Percentiles rank a stretch among this genome's conserved stretches.
phyloP scores from a whole-genome alignment of 1,284 basidiomycete species.

The Earliella scabrosa region DNA sequence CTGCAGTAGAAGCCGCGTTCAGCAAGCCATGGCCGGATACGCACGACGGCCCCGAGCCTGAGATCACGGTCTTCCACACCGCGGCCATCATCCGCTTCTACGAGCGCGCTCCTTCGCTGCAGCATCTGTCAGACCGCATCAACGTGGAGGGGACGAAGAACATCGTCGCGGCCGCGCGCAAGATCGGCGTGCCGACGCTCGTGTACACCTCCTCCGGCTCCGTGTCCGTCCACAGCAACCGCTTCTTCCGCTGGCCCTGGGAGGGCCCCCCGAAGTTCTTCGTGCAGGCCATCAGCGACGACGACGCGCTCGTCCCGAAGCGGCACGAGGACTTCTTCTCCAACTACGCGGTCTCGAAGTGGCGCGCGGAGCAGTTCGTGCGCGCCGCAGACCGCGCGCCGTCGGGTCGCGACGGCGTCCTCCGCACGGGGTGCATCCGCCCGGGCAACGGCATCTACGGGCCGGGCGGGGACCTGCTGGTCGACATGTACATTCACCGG shows the following conservation, averaged over 20 bases:
- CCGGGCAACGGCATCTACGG: constrained; percentile 79
- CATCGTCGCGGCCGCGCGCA: constrained; percentile 51
- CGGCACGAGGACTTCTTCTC: constrained; percentile 66
- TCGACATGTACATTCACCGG: constrained; percentile 62
- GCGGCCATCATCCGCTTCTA: constrained; percentile 79
- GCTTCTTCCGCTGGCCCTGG: constrained; percentile 76
- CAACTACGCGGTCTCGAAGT: constrained; percentile 70
- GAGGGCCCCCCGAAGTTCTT: constrained; percentile 56
- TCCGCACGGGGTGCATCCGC: constrained; percentile 72
- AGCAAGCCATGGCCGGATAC: constrained; percentile 58
- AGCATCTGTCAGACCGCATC: constrained; percentile 58
- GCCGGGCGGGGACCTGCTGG: constrained; percentile 71
- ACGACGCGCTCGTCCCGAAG: constrained; percentile 49
- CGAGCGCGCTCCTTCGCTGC: constrained; percentile 56
- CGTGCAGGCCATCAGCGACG: constrained; percentile 62
- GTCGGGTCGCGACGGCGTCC: constrained; percentile 37
- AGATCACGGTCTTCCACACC: constrained; percentile 71
- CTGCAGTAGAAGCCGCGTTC: constrained; percentile 62
- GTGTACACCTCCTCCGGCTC: constrained; percentile 70
- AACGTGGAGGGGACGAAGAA: constrained; percentile 71
- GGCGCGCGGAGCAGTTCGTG: constrained; percentile 56
- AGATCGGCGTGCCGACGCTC: constrained; percentile 52
- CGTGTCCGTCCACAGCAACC: constrained; percentile 53
- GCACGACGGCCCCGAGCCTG: constrained; percentile 34
- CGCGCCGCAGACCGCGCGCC: constrained; percentile 53